Evolutionary conservation across 129 eudicot species (phyloP).

Genomic region (Flaveria bidentis): DNA sequence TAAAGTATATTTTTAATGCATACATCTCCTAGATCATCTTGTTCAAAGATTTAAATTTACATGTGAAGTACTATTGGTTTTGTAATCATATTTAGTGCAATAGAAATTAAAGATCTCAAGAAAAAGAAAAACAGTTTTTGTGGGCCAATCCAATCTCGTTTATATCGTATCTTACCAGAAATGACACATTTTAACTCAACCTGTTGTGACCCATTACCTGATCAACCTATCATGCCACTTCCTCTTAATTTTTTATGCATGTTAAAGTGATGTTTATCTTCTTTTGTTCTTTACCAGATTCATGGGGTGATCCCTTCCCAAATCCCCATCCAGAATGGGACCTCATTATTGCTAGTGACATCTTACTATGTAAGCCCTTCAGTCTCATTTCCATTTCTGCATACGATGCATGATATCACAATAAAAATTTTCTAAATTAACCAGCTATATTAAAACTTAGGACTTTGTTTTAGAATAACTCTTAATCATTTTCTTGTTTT

Average conservation of each 20-base stretch:
- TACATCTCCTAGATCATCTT: not conserved
- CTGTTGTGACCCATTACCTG: not conserved
- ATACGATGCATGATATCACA: not conserved
- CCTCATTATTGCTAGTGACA: slow-evolving; percentile 89
- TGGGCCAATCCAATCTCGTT: not conserved
- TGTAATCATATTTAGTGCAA: not conserved
- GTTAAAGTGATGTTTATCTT: slow-evolving; percentile 6
- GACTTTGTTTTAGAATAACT: not conserved
- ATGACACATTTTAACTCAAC: not conserved
- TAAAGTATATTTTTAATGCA: not conserved
- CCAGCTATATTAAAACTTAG: not conserved
- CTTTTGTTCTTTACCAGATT: slow-evolving; percentile 51
- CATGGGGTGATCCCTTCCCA: slow-evolving; percentile 96
- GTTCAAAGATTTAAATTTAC: not conserved
- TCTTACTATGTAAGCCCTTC: slow-evolving; percentile 71
- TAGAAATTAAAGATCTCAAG: not conserved
- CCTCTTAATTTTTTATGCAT: not conserved
- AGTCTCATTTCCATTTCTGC: not conserved
- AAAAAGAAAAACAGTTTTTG: not conserved
- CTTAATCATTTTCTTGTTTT: not conserved
- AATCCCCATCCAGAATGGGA: slow-evolving; percentile 74
- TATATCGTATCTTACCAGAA: not conserved
- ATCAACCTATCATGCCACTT: not conserved
- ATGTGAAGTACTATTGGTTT: not conserved
- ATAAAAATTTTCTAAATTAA: not conserved